phyloP scores from a whole-genome alignment of 2,329 filamentous ascomycete species.

The Alternaria incomplexa region DNA sequence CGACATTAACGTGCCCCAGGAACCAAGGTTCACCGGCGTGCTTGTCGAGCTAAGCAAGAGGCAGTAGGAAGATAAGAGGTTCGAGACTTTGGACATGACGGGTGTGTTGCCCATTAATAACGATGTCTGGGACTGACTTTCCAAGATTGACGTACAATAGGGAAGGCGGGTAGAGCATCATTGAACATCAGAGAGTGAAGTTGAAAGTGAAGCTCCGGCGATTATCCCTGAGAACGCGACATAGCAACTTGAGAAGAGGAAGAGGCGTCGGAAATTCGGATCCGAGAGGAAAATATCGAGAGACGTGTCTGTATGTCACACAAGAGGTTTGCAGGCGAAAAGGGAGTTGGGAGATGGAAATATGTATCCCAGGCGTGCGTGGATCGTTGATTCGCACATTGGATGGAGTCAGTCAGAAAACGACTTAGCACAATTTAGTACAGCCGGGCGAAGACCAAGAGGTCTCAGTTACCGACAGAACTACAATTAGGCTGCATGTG shows the following conservation, averaged over 20 bases:
- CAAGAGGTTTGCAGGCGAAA: background rate
- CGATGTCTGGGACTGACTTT: background rate
- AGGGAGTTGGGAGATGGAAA: background rate
- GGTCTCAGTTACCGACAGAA: background rate
- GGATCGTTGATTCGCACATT: background rate
- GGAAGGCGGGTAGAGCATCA: background rate
- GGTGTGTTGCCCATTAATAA: background rate
- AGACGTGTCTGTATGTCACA: background rate
- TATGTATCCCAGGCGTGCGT: background rate
- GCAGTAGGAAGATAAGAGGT: background rate
- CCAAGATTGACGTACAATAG: background rate
- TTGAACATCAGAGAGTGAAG: background rate
- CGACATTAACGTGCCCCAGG: background rate
- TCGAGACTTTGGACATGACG: background rate
- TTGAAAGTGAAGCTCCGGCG: background rate
- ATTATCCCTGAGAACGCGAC: background rate
- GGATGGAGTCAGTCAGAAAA: background rate
- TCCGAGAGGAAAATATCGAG: background rate
- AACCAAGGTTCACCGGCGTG: background rate
- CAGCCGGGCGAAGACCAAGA: background rate
- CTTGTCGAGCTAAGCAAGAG: background rate
- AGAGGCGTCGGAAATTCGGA: background rate
- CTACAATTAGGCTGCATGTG: conserved; percentile 5
- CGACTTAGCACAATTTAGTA: background rate
- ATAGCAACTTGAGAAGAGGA: background rate